These are phyloP conservation scores for Russula brevipes DNA, from an alignment of 768 basidiomycete genomes.

Conservation along the genomic window DNA sequence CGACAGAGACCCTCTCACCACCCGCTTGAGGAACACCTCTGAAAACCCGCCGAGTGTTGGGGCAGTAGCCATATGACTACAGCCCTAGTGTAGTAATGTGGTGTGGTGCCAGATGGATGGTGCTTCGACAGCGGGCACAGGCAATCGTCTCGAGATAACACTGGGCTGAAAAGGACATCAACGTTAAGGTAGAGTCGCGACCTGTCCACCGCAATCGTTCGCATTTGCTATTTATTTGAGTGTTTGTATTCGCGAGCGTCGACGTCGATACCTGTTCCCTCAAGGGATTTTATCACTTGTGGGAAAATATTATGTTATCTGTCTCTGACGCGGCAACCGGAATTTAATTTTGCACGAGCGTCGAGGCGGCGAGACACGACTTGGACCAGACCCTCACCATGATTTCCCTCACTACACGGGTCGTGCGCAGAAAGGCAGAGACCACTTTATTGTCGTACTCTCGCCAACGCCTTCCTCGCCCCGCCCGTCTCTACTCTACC, in stretches of 20 bases:
- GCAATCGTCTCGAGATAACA: too few species aligned
- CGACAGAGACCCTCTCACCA: not conserved
- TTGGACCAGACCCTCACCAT: constrained; percentile 17
- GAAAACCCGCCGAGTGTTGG: not conserved
- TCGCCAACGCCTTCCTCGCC: constrained; percentile 61
- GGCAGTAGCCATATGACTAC: constrained; percentile 35
- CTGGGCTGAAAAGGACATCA: too few species aligned
- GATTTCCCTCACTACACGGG: constrained; percentile 32
- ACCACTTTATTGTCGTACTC: constrained; percentile 53
- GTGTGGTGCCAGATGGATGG: not conserved
- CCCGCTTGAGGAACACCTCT: not conserved
- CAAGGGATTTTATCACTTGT: not conserved
- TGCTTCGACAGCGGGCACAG: too few species aligned
- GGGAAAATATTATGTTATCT: constrained; percentile 12
- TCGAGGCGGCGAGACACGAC: not conserved
- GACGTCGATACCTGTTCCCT: too few species aligned
- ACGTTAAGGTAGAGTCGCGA: too few species aligned
- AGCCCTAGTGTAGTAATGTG: constrained; percentile 30
- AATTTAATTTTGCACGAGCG: not conserved
- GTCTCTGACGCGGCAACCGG: not conserved
- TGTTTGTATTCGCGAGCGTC: too few species aligned
- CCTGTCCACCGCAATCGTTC: too few species aligned
- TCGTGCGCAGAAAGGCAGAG: constrained; percentile 28
- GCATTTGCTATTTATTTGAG: too few species aligned
- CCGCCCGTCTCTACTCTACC: constrained; percentile 65